Evolutionary conservation across 106 monocot species (phyloP).

Genomic region (Alisma plantagoaquatica): DNA sequence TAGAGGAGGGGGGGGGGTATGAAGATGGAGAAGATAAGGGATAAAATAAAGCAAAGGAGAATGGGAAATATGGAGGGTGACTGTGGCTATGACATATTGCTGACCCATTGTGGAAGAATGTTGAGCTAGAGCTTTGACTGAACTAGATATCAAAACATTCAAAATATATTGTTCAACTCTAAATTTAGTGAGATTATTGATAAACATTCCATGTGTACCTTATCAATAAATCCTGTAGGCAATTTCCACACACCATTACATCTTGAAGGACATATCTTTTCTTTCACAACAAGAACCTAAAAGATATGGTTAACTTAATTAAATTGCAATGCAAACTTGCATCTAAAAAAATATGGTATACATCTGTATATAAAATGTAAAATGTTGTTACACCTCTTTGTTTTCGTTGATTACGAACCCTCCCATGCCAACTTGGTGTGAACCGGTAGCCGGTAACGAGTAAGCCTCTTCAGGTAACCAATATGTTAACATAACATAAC

Average conservation of each 20-base stretch:
- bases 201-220: constrained; percentile 50
- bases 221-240: constrained; percentile 75
- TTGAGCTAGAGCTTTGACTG: no score
- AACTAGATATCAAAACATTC: no score
- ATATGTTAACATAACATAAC: constrained; percentile 68
- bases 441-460: constrained; percentile 58
- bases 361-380: background rate
- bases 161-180: no score
- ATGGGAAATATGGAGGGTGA: background rate
- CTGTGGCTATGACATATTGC: no score
- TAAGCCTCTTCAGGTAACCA: constrained; percentile 72
- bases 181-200: no score
- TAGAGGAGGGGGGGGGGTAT: no score
- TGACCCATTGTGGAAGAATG: no score
- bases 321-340: background rate
- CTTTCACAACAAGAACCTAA: constrained; percentile 85
- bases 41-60: background rate
- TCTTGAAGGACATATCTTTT: constrained; percentile 60
- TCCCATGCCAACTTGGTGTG: constrained; percentile 78
- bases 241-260: constrained; percentile 86
- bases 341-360: background rate
- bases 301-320: constrained; percentile 5
- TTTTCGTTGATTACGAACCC: constrained; percentile 79
- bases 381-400: constrained; percentile 37
- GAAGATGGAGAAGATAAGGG: no score